Evolutionary conservation across 1,284 basidiomycete species (phyloP), one percentile per base, ranked within the genome.

Genomic region (Fomitiporia mediterranea): DNA sequence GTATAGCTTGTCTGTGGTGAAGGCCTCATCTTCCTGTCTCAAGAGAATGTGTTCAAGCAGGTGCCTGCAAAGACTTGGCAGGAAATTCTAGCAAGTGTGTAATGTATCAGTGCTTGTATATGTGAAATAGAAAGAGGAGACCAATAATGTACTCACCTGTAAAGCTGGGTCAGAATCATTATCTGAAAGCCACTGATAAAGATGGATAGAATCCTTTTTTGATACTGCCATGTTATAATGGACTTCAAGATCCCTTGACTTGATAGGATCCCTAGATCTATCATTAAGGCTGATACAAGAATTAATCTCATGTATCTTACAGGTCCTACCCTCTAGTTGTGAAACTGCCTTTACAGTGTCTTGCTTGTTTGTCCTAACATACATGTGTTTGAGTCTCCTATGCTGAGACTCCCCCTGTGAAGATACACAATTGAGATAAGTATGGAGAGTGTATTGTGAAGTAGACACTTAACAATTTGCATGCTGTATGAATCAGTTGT

Each of bases 401-500:
- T 75, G 72, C 40, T 71, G 67, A 0, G 67, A 62, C 54, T 75
- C 70, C 0, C 68, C 66, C 71, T 72, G 38, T 11, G 47, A n/a
- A n/a, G n/a, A n/a, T n/a, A n/a, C n/a, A n/a, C n/a, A n/a, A n/a
- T n/a, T n/a, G n/a, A n/a, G n/a, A n/a, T n/a, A n/a, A n/a, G n/a
- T n/a, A n/a, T n/a, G n/a, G n/a, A n/a, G n/a, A n/a, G n/a, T n/a
- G n/a, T n/a, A n/a, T n/a, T n/a, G n/a, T n/a, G n/a, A n/a, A n/a
- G n/a, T n/a, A n/a, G n/a, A n/a, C n/a, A n/a, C n/a, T 68, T 28
- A 51, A 74, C 73, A 9, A 60, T 56, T 34, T 72, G 67, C 0
- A 68, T 72, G 0, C 65, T 64, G 32, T 66, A 71, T 15, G 61
- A 67, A 39, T 76, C 74, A 1, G 68, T 71, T 0, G 71, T 72